Conservation (phyloP, 1,139 yeast genomes). For the Barnettozyma hawaiiensis region DNA sequence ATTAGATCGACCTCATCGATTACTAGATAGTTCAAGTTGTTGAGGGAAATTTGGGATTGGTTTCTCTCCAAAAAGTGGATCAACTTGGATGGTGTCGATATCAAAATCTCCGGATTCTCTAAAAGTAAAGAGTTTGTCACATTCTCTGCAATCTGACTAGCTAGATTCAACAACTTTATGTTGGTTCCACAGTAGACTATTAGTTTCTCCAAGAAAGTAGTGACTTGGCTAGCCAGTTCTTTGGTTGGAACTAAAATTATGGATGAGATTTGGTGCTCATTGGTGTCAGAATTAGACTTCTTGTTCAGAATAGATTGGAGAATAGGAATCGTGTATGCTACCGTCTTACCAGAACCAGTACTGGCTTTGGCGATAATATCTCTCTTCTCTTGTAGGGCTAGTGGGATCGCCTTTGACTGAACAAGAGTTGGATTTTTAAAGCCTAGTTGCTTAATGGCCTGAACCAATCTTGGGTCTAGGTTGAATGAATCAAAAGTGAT, state of each 20-base stretch:
- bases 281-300: conserved; percentile 24
- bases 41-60: conserved; percentile 38
- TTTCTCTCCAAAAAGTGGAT: conserved; percentile 50
- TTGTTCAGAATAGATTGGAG: conserved; percentile 56
- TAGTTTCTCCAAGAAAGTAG: conserved; percentile 61
- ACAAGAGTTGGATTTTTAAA: conserved; percentile 83
- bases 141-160: conserved; percentile 65
- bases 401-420: conserved; percentile 87
- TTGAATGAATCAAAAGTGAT: conserved; percentile 66
- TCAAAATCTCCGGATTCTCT: conserved; percentile 72
- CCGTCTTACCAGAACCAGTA: conserved; percentile 90
- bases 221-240: conserved; percentile 81
- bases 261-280: conserved; percentile 32
- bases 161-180: conserved; percentile 64
- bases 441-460: conserved; percentile 79
- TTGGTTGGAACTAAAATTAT: conserved; percentile 79
- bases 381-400: conserved; percentile 80
- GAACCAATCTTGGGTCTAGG: conserved; percentile 75
- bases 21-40: conserved; percentile 61
- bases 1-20: conserved; percentile 96
- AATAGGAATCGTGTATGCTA: conserved; percentile 77
- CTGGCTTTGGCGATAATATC: conserved; percentile 86
- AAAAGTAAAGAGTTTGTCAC: conserved; percentile 66
- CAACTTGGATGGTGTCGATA: conserved; percentile 85
- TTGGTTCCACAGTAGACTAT: conserved; percentile 65